These are phyloP conservation scores for Tephrocybe sp. DNA, from an alignment of 768 basidiomycete species.

Conservation along the genomic window DNA sequence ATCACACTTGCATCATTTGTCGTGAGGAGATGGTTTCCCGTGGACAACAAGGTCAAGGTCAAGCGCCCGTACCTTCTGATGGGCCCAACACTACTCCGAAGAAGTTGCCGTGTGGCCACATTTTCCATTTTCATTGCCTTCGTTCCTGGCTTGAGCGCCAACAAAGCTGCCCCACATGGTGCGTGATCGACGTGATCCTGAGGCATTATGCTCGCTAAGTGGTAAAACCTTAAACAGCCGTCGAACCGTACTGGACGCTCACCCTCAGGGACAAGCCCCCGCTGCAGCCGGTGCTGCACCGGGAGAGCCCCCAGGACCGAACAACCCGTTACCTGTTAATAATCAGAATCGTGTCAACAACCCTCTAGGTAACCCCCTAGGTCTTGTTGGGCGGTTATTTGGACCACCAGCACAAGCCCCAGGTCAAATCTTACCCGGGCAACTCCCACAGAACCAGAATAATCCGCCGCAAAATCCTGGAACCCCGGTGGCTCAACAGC, in stretches of 20 bases:
- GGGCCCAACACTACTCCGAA: conserved; percentile 96
- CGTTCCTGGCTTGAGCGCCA: conserved; percentile 98
- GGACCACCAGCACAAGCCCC: conserved; percentile 51
- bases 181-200: conserved; percentile 24
- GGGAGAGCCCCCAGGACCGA: conserved; percentile 29
- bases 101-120: conserved; percentile 94
- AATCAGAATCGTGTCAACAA: conserved; percentile 42
- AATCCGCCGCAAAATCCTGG: conserved; percentile 28
- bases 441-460: conserved; percentile 24
- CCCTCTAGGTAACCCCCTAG: conserved; percentile 47
- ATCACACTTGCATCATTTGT: conserved; percentile 97
- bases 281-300: conserved; percentile 25
- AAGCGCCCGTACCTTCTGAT: conserved; percentile 38
- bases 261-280: conserved; percentile 33
- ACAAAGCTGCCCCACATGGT: conserved; percentile 99
- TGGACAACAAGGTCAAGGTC: conserved; percentile 21
- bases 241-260: conserved; percentile 69
- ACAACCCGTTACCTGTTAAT: conserved; percentile 27
- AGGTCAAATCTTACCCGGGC: conserved; percentile 31
- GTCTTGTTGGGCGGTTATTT: conserved; percentile 57
- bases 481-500: conserved; percentile 34
- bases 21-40: conserved; percentile 84
- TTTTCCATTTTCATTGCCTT: conserved; percentile 97
- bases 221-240: conserved; percentile 49
- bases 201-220: conserved; percentile 15